Base-by-base conservation (phyloP, 805 yeast species). In the Kuraishia piskuri region DNA sequence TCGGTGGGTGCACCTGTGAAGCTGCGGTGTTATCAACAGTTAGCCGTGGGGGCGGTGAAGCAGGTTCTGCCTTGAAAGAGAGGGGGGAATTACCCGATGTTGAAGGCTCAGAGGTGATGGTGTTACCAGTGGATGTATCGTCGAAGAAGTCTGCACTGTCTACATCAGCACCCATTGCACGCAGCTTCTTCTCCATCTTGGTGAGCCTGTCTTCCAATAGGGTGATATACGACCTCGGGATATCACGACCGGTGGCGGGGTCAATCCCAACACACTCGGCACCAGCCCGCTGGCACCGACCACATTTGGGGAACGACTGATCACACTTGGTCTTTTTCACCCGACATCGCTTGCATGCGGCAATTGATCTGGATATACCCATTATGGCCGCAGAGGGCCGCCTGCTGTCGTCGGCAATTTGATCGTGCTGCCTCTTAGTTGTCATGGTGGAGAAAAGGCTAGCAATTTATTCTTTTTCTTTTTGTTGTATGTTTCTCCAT, bases 301-400 rank as follows among this genome's bases (percentile, higher is more conserved):
- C 65, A 61, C 91, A 85, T 53, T 77, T 74, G 2, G 91, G 91
- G 63, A 84, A 80, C 56, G 76, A 77, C 54, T 80, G 86, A 57
- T 86, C 87, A 65, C 91, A 86, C 58, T 76, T 77, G 53, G 82
- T 76, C 63, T 86, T 86, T 58, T 84, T 80, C 52, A 68, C 63
- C 19, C 96, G 78, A 61, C 97, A 90, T 53, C 96, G 71, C 61
- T 86, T 86, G 64, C 97, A 90, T 1, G 96, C 96, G 0, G 89
- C 79, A n/a, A 86, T 83, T 0, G 89, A n/a, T 23, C 49, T 47
- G 26, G 49, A 47, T 47, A 47, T 47, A n/a, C 49, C 49, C 21
- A 22, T 45, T 7, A 64, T 56, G 10, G 57, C 22, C n/a, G 56
- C 50, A 1, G 60, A 54, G n/a, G 56, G 55, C 37, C 59, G 50